Base-by-base conservation (phyloP, 306 rosid genomes). In the Crataegus laevigata region DNA sequence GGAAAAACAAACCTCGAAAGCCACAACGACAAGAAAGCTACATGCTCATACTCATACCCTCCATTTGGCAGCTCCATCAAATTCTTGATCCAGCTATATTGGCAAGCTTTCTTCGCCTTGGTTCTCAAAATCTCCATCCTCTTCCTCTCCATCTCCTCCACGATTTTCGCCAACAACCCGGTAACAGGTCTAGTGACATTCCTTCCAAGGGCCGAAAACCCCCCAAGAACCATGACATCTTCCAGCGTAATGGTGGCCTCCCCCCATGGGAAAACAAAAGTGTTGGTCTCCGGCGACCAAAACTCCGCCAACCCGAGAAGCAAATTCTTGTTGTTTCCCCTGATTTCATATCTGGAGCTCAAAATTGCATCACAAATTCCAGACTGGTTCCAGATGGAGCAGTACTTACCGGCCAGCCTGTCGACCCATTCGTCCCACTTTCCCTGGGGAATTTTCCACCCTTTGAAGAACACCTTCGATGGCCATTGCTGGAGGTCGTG, bases 161-260 rank as follows among this genome's bases (percentile, higher is more conserved):
- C 82, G 0, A 40, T 57, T 62, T 71, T 61, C 70, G 12, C 30
- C 57, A 66, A 64, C 13, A 73, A 79, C 62, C 42, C 3, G 63
- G 42, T 65, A 62, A 85, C 67, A 17, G 80, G 77, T 17, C 8
- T 45, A 2, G 51, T 63, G 71, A 82, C 47, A 18, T 82, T 61
- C 10, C 29, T 26, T 5, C 94, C 97, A 11, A 74, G 1, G 55
- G 85, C 71, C 2, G 90, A 83, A 24, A 66, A 89, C 0, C 89
- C 86, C 19, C 87, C 84, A 10, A 66, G 75, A 45, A 76, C 28
- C 75, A 83, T 79, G 10, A 80, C n/a, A 55, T 91, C 93, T 55
- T 91, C 93, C 26, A 87, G 59, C 0, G 90, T 87, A 0, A 91
- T 36, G 1, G 89, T 87, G 5, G 89, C 82, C 76, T 91, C 91